Evolutionary conservation across 106 monocot genomes (phyloP), one percentile per base, ranked within the genome.

Genomic region (Dactylorhiza incarnata): DNA sequence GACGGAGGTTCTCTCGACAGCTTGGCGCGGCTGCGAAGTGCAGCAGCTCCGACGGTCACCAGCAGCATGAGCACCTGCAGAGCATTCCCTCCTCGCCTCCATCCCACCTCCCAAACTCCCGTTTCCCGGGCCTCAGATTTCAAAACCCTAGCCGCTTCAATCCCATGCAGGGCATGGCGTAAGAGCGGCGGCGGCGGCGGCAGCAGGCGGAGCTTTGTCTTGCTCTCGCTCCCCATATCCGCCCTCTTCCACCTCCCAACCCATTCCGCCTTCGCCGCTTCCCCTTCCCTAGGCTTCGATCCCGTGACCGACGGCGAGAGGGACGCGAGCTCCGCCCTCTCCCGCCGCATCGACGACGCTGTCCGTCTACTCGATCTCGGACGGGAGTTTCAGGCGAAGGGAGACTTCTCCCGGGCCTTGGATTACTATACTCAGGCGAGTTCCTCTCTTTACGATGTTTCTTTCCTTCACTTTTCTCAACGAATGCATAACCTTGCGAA

Each of bases 351-450:
- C 48, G 67, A 53, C 1, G 87, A 87, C 22, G 90, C 90, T 26
- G 65, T 87, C 44, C 46, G 75, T 26, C 71, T 92, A 44, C 92
- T 92, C 22, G 89, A 92, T 53, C 67, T 76, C 43, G 92, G 78
- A 12, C 77, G 86, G 59, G 87, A 83, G 22, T 73, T 89, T 49
- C 92, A 92, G 87, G 87, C 89, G 62, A 75, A 79, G 43, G 92
- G 92, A 49, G 89, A 92, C 45, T 92, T 85, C 56, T 24, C 78
- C 48, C 83, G 75, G 52, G 92, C 89, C 26, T 77, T 92, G 48
- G 68, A 79, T 37, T 87, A 76, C 77, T 92, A 83, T 81, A 82
- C 87, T 59, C 83, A 65, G 78, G 92, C 84, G 68, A 14, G 12
- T 29, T 54, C 24, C 24, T 45, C 46, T 67, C 25, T 20, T 58